Evolutionary conservation across 2,329 filamentous ascomycete genomes (phyloP), one percentile per base, ranked within the genome.

Genomic region (Aspergillus bombycis): DNA sequence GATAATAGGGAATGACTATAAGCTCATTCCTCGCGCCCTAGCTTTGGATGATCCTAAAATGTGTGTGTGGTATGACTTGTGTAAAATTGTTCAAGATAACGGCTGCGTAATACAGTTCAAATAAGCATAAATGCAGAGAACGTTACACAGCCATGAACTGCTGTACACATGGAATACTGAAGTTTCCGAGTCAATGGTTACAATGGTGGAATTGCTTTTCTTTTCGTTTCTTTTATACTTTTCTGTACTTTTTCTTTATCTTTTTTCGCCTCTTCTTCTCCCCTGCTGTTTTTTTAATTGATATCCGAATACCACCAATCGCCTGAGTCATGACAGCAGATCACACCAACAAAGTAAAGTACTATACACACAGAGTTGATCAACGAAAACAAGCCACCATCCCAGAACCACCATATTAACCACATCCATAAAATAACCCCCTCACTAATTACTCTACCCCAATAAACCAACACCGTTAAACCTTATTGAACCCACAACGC

Each of bases 131-230:
- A 38, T 7, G 10, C 32, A 54, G 52, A 36, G 12, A 54, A 26
- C 30, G 52, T 38, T 36, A 36, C 30, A 36, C 52, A 23, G 14
- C 32, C 32, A 55, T 55, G 52, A 55, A 26, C 52, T 34, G 28
- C 48, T 52, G 28, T 52, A 52, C 48, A 52, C 28, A 52, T 52
- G 28, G 48, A 32, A 52, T 14, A 55, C 52, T 55, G 52, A 26
- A 55, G 34, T 38, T 48, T 55, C 52, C 52, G 23, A 14, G 12
- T 10, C 6, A 36, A 21, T 26, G 52, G 52, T 55, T 38, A 55
- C 52, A 9, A 23, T 54, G 19, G 26, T 19, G 16, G 46, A 50
- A 19, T 36, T 54, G 2, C 28, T 4, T 9, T 36, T 21, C 5
- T 21, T 26, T 21, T 46, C 6, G 2, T 21, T 21, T 45, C 3